phyloP scores from a whole-genome alignment of 345 rosid genomes.

The Limnanthes douglasii region DNA sequence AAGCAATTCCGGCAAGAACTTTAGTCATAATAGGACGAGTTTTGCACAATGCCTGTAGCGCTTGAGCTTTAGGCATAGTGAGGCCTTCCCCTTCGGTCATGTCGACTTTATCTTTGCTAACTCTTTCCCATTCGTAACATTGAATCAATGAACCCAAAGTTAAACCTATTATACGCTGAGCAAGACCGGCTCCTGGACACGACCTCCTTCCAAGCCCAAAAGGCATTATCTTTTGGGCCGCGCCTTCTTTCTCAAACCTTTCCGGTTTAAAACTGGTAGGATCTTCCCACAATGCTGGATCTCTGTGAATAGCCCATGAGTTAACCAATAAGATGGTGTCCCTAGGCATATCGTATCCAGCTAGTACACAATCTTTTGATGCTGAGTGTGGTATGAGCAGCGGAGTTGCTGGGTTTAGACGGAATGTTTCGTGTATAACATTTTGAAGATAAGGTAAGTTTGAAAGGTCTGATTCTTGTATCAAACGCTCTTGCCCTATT shows the following conservation, averaged over 20 bases:
- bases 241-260: slow-evolving; percentile 29
- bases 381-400: slow-evolving; percentile 24
- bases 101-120: slow-evolving; percentile 16
- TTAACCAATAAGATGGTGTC: slow-evolving; percentile 26
- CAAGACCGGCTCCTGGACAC: slow-evolving; percentile 47
- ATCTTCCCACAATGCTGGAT: slow-evolving; percentile 22
- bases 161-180: slow-evolving; percentile 23
- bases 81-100: slow-evolving; percentile 23
- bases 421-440: slow-evolving; percentile 19
- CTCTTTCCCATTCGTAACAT: slow-evolving; percentile 34
- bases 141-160: slow-evolving; percentile 32
- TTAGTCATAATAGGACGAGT: slow-evolving; percentile 9
- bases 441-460: slow-evolving; percentile 16
- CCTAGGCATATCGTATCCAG: slow-evolving; percentile 18
- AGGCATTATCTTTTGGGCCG: slow-evolving; percentile 21
- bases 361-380: slow-evolving; percentile 17
- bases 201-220: slow-evolving; percentile 49
- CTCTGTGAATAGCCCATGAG: slow-evolving; percentile 24
- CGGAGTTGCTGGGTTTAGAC: slow-evolving; percentile 21
- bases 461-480: slow-evolving; percentile 14
- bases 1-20: too few relatives aligned
- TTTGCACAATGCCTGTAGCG: slow-evolving; percentile 15
- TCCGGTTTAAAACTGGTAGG: slow-evolving; percentile 29
- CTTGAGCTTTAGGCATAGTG: slow-evolving; percentile 16
- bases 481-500: slow-evolving; percentile 11